Percentiles rank a stretch among this genome's conserved stretches.
These are phyloP conservation scores for Hsuehochloa calcarea DNA, from an alignment of 176 grass and related monocot genomes.

Conservation along the genomic window DNA sequence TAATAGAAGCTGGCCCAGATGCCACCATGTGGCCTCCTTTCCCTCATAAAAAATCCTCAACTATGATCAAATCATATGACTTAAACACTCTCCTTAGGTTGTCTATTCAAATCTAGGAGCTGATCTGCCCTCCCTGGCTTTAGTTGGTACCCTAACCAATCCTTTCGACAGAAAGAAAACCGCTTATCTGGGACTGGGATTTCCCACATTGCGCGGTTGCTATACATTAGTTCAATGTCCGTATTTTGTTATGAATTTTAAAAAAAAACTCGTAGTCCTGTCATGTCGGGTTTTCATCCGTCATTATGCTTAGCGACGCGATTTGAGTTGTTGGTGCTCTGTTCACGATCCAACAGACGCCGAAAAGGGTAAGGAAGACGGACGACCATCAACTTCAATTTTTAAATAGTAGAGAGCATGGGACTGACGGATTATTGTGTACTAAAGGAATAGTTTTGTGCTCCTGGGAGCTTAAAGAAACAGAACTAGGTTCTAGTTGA, in stretches of 20 bases:
- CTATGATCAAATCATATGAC: not conserved
- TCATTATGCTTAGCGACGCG: too few species aligned
- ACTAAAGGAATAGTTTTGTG: not conserved
- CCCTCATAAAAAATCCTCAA: not conserved
- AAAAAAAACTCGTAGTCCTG: too few species aligned
- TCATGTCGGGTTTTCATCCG: too few species aligned
- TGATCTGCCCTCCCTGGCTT: slow-evolving; percentile 17
- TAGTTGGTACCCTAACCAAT: slow-evolving; percentile 17
- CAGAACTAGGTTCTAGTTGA: slow-evolving; percentile 38
- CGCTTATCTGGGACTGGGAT: not conserved
- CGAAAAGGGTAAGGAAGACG: too few species aligned
- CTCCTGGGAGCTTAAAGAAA: slow-evolving; percentile 37
- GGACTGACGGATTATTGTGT: too few species aligned
- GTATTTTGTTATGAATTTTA: too few species aligned
- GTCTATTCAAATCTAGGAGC: slow-evolving; percentile 26
- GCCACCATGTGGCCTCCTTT: slow-evolving; percentile 34
- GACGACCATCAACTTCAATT: too few species aligned
- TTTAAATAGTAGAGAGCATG: too few species aligned
- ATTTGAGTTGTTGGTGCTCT: too few species aligned
- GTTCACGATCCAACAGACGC: too few species aligned
- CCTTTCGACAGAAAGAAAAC: slow-evolving; percentile 18
- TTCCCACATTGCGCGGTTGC: not conserved
- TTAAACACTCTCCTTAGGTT: not conserved
- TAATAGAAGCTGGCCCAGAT: slow-evolving; percentile 16
- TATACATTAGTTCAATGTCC: too few species aligned